Base-by-base conservation (phyloP, 2,329 filamentous ascomycete genomes). In the Penicillium sclerotiorum region DNA sequence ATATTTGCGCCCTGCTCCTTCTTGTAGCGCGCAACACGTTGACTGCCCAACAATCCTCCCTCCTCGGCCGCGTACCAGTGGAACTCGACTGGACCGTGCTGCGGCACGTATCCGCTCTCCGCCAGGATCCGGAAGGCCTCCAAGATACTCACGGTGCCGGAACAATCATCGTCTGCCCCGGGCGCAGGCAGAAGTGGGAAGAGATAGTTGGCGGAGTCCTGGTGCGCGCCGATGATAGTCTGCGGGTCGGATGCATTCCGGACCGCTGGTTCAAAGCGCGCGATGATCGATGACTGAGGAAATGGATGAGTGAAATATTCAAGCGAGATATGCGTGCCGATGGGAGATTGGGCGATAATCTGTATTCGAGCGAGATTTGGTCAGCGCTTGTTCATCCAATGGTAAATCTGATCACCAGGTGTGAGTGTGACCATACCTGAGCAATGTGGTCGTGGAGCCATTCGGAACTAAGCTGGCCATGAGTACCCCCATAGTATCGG, bases 31-130 rank as follows among this genome's bases (percentile, higher is more conserved):
- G 50, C 50, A 49, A 52, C 30, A 15, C n/a, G 35, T 28, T 52
- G 50, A 17, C 50, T 52, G 8, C 45, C 50, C 17, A 52, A 20
- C 28, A 52, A 32, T 13, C 50, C 50, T 20, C 36, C 50, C 17
- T 52, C 50, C 21, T 52, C 50, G 13, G 50, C 50, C 11, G 50
- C 50, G 38, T 52, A 49, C 50, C 50, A 52, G 41, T 52, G 50
- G 41, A 52, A 52, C 36, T 52, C 50, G n/a, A 52, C 50, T 12
- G 50, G 50, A 2, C 50, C 50, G 23, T 52, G 18, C 36, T 33
- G 17, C 11, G 50, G 50, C 5, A 28, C 40, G 36, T 41, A 52
- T 6, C 50, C 50, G 1, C 44, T 48, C 41, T 49, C 50, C 4
- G 50, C 50, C 13, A 52, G 25, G 21, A 52, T 33, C 5, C 46